Evolutionary conservation across 495 filamentous ascomycete genomes (phyloP), one percentile per base, ranked within the genome.

Genomic region (Durotheca rogersii): DNA sequence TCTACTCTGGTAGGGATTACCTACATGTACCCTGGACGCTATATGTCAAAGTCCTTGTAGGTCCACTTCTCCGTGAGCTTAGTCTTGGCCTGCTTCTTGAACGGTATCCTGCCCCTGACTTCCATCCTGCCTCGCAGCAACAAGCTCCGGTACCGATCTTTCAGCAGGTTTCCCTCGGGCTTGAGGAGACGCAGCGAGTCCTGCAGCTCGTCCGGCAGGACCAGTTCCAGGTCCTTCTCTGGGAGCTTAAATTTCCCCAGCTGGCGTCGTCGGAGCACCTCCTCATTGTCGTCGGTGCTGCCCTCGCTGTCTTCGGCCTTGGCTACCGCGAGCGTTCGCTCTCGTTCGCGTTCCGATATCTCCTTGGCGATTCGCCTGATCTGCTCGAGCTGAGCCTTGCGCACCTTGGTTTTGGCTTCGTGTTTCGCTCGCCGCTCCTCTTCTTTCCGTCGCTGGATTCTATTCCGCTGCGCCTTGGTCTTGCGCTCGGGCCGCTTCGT

Each of bases 21-120:
- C 23, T 2, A n/a, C 17, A 40, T 16, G 14, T 6, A 37, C 35
- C 18, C 41, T 49, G 30, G 23, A 17, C 23, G 43, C 39, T 63
- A 66, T 18, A 70, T 60, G 38, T 31, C 81, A 73, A 95, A 97
- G 68, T 98, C 93, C 74, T 97, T 97, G 66, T 92, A 88, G 41
- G 84, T 77, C 93, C 93, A 98, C 71, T 96, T 97, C 80, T 96
- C 94, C 11, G 89, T 96, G 17, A 83, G 64, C 66, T 83, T 85
- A 60, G 72, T 83, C 77, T 82, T 88, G 49, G 80, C 75, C 72
- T 91, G 88, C 77, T 87, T 92, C 51, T 74, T 75, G 71, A 90
- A 89, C 30, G 82, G 76, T 43, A 93, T 78, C 7, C 83, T 81
- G 66, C 82, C 86, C 59, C 93, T 75, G 15, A 80, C 77, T 73